Evolutionary conservation across 169 alveolate species (phyloP).

Genomic region (Toxoplasma gondii): DNA sequence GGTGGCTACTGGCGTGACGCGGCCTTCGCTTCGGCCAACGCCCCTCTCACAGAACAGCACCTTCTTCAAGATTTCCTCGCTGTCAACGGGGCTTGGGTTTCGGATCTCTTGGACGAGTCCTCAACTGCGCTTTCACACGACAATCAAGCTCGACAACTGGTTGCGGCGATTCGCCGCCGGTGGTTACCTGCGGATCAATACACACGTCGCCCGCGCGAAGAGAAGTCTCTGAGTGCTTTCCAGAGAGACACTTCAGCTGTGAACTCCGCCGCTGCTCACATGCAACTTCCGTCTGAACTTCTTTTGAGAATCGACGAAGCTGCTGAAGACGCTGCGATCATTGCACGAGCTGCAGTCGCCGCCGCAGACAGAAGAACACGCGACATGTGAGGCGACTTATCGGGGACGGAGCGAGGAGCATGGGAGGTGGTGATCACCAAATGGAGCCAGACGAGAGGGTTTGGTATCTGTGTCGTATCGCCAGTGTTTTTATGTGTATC

Average conservation of each 20-base stretch:
- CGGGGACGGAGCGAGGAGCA: not conserved
- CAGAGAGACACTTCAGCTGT: slow-evolving; percentile 9
- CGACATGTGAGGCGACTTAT: not conserved
- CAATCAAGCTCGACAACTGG: not conserved
- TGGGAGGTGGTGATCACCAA: too few relatives aligned
- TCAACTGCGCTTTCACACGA: not conserved
- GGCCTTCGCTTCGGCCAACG: slow-evolving; percentile 1
- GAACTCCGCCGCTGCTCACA: slow-evolving; percentile 1
- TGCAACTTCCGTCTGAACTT: not conserved
- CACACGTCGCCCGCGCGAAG: not conserved
- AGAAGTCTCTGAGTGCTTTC: not conserved
- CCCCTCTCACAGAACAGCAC: slow-evolving; percentile 36
- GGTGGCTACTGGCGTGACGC: slow-evolving; percentile 49
- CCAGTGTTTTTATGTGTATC: too few relatives aligned
- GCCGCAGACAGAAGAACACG: slow-evolving; percentile 9
- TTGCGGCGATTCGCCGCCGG: slow-evolving; percentile 13
- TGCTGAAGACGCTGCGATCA: slow-evolving; percentile 4
- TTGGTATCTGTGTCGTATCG: not conserved
- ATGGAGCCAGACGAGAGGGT: not conserved
- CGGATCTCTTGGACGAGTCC: not conserved
- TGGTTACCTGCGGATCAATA: not conserved
- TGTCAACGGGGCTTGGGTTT: not conserved
- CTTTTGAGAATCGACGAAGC: slow-evolving; percentile 15
- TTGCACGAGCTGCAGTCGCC: slow-evolving; percentile 9
- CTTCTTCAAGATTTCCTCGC: slow-evolving; percentile 15